Evolutionary conservation across 306 rosid species (phyloP).

Genomic region (Boehmeria nivea): DNA sequence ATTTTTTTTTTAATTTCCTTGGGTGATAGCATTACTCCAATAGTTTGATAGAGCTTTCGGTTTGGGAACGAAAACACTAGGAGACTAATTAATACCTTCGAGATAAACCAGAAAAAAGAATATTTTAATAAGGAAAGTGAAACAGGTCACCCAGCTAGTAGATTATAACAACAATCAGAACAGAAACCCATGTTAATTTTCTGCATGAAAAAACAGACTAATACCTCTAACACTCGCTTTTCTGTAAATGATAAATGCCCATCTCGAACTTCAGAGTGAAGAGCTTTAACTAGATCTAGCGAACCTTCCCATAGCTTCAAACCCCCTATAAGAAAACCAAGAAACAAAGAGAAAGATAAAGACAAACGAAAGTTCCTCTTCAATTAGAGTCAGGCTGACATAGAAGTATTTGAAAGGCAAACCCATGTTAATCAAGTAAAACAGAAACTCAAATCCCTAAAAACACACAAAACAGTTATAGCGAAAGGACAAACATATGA

Average conservation of each 20-base stretch:
- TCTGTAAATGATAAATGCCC: conserved; percentile 44
- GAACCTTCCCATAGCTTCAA: conserved; percentile 94
- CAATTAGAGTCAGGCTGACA: neutral
- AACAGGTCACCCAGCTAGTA: too few species aligned
- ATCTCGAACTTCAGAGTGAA: conserved; percentile 42
- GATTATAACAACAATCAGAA: neutral
- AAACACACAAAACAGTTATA: neutral
- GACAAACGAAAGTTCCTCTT: neutral
- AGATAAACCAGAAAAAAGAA: too few species aligned
- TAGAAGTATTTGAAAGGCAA: neutral
- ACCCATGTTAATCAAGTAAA: neutral
- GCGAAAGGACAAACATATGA: too few species aligned
- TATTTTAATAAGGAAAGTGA: too few species aligned
- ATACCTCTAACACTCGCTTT: conserved; percentile 87
- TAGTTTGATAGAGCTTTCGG: too few species aligned
- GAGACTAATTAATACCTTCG: too few species aligned
- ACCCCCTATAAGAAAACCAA: conserved; percentile 51
- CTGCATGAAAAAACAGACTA: conserved; percentile 19
- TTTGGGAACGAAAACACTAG: too few species aligned
- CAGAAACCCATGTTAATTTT: neutral
- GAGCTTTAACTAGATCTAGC: conserved; percentile 72
- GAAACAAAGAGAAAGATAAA: neutral
- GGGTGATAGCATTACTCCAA: too few species aligned
- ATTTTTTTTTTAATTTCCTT: too few species aligned
- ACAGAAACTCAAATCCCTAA: neutral